These are phyloP conservation scores for Symbiodinium pilosum DNA, from an alignment of 73 alveolate genomes.

Conservation along the genomic window DNA sequence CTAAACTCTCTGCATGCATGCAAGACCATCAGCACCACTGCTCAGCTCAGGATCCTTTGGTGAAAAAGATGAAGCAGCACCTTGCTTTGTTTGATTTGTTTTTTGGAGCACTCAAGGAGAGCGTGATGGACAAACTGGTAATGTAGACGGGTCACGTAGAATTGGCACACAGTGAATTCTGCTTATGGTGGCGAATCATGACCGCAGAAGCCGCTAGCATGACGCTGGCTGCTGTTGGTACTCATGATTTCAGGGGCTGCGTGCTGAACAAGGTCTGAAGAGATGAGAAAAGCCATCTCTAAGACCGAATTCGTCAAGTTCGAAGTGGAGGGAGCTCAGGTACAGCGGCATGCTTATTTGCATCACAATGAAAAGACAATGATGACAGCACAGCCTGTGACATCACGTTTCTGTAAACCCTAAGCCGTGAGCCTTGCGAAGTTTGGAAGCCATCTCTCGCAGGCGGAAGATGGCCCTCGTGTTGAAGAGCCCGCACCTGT, in stretches of 20 bases:
- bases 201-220: not conserved
- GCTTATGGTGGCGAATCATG: not conserved
- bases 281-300: conserved; percentile 92
- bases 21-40: no score
- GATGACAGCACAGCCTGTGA: no score
- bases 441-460: not conserved
- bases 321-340: conserved; percentile 82
- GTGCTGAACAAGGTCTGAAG: conserved; percentile 61
- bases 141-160: no score
- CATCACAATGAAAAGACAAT: no score
- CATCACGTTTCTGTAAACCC: no score
- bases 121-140: no score
- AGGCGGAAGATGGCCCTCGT: conserved; percentile 14
- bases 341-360: not conserved
- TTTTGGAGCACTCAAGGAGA: no score
- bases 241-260: no score
- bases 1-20: not conserved
- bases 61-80: conserved; percentile 85
- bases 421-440: not conserved
- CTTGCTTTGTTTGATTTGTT: no score
- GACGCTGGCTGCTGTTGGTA: not conserved
- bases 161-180: no score
- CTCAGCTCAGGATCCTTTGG: conserved; percentile 44
- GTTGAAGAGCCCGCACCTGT: conserved; percentile 54
- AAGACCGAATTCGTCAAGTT: conserved; percentile 86